phyloP scores from a whole-genome alignment of 495 filamentous ascomycete genomes.

The Neurospora sp. region DNA sequence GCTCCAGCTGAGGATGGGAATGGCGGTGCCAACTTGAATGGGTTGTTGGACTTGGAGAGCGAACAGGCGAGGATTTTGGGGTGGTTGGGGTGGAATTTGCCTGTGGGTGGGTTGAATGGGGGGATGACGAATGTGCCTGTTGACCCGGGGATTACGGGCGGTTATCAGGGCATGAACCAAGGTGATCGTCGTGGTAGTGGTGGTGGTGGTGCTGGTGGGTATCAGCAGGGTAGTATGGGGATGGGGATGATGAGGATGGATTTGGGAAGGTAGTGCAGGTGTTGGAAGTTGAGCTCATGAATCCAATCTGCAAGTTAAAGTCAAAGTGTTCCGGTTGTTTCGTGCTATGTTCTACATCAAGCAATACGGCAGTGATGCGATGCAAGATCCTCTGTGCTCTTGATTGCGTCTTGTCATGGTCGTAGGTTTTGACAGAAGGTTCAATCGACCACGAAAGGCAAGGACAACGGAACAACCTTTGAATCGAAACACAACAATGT shows the following conservation, averaged over 20 bases:
- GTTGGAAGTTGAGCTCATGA: not conserved
- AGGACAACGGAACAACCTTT: too few species aligned
- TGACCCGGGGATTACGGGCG: not conserved
- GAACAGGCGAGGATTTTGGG: not conserved
- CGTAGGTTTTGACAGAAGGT: too few species aligned
- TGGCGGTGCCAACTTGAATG: not conserved
- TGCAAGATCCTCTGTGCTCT: too few species aligned
- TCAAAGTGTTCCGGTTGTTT: not conserved
- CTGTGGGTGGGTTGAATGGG: not conserved
- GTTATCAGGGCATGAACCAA: not conserved
- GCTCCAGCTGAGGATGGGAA: not conserved
- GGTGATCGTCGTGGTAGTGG: not conserved
- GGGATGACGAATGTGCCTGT: not conserved
- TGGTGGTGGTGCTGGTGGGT: not conserved
- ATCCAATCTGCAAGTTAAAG: not conserved
- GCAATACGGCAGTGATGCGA: not conserved
- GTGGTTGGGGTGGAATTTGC: not conserved
- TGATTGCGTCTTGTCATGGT: too few species aligned
- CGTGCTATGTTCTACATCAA: not conserved
- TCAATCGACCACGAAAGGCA: too few species aligned
- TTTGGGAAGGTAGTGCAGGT: not conserved
- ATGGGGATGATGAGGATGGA: not conserved
- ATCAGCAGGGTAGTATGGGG: not conserved
- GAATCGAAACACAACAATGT: not conserved
- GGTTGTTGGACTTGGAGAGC: not conserved